Percentiles rank a stretch among this genome's conserved stretches.
Evolutionary conservation across 352 stramenopile genomes (phyloP).

Genomic region (Phytophthora citrophthora): DNA sequence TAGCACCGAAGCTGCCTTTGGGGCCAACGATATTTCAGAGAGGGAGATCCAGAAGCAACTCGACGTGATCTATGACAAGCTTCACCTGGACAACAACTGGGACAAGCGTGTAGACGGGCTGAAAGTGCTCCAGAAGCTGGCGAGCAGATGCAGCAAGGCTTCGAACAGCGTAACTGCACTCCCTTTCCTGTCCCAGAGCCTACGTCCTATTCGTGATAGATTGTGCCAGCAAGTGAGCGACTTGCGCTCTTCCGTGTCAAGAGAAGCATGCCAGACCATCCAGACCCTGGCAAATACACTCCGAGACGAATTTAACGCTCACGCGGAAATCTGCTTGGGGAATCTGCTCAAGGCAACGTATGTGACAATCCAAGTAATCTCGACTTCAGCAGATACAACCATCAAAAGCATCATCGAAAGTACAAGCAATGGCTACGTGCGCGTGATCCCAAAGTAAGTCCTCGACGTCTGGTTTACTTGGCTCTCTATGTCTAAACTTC

Average conservation of each 20-base stretch:
- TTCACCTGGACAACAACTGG: conserved; percentile 78
- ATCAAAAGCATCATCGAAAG: conserved; percentile 82
- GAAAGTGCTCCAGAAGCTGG: conserved; percentile 67
- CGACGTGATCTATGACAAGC: conserved; percentile 55
- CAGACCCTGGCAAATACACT: conserved; percentile 64
- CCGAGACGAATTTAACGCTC: conserved; percentile 75
- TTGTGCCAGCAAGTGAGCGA: conserved; percentile 79
- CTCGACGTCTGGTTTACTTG: not conserved
- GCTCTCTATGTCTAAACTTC: conserved; percentile 1
- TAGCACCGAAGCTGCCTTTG: conserved; percentile 5
- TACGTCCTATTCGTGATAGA: conserved; percentile 67
- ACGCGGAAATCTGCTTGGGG: conserved; percentile 75
- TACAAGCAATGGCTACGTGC: conserved; percentile 73
- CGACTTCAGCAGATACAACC: conserved; percentile 71
- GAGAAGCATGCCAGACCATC: conserved; percentile 80
- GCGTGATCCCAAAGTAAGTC: conserved; percentile 77
- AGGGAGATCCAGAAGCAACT: conserved; percentile 72
- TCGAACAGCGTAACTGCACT: conserved; percentile 40
- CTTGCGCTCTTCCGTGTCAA: conserved; percentile 77
- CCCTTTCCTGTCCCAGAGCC: conserved; percentile 30
- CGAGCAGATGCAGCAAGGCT: conserved; percentile 46
- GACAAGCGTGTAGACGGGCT: conserved; percentile 75
- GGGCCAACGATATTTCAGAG: conserved; percentile 46
- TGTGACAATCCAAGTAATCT: conserved; percentile 89
- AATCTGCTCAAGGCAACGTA: conserved; percentile 86